These are phyloP conservation scores for Vitis hybrid DNA, from an alignment of 177 flowering plant species.

Conservation along the genomic window DNA sequence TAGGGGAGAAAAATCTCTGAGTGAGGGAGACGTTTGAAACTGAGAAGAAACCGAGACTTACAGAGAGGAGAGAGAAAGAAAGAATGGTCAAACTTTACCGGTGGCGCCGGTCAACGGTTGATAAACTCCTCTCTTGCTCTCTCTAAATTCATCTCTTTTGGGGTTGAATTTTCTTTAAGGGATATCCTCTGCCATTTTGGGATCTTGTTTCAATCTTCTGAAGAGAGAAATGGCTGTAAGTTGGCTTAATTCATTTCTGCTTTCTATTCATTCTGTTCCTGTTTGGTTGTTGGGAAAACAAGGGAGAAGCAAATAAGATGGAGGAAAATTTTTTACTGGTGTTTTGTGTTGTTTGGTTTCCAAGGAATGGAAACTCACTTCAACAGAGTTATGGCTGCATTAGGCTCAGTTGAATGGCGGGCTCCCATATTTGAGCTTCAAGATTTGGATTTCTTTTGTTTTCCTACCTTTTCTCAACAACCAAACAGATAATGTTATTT, in stretches of 20 bases:
- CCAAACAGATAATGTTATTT: too few relatives aligned
- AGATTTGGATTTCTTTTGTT: too few relatives aligned
- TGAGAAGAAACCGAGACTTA: slow-evolving; percentile 14
- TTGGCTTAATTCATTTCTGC: neutral
- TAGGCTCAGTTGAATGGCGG: too few relatives aligned
- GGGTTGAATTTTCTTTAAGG: neutral
- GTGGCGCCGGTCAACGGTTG: slow-evolving; percentile 44
- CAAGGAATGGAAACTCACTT: too few relatives aligned
- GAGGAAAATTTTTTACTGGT: neutral
- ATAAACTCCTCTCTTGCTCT: slow-evolving; percentile 23
- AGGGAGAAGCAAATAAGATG: neutral
- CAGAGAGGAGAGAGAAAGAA: slow-evolving; percentile 7
- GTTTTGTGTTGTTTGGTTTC: neutral
- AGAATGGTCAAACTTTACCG: slow-evolving; percentile 44
- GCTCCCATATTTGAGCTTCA: too few relatives aligned
- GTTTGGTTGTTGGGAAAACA: slow-evolving; percentile 8
- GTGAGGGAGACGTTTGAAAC: slow-evolving; percentile 21
- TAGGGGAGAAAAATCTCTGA: neutral
- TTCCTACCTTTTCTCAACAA: too few relatives aligned
- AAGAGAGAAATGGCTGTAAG: slow-evolving; percentile 29
- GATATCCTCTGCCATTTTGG: neutral
- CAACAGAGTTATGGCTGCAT: too few relatives aligned
- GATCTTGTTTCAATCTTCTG: slow-evolving; percentile 8
- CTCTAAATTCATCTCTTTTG: slow-evolving; percentile 2
- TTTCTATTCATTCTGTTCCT: neutral